These are phyloP conservation scores for Trifolium repens DNA, from an alignment of 306 rosid species.

Conservation along the genomic window DNA sequence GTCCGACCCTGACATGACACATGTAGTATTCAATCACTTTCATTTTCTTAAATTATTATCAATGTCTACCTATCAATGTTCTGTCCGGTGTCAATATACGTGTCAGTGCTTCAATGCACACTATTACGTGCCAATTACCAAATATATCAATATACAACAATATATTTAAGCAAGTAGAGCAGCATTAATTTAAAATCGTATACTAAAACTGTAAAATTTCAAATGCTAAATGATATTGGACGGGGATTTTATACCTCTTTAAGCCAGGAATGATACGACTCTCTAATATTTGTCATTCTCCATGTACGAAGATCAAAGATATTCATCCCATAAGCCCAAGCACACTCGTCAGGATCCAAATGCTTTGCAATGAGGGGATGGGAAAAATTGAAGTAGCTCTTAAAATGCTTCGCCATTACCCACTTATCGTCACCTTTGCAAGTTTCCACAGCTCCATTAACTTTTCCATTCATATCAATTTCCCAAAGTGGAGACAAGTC, in stretches of 20 bases:
- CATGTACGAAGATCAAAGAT: slow-evolving; percentile 83
- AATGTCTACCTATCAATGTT: not conserved
- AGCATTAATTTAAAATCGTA: slow-evolving; percentile 12
- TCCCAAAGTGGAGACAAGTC: slow-evolving; percentile 95
- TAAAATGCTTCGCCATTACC: slow-evolving; percentile 95
- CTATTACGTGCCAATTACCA: not conserved
- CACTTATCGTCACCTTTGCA: slow-evolving; percentile 95
- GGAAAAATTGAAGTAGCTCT: slow-evolving; percentile 94
- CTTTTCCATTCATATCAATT: slow-evolving; percentile 86
- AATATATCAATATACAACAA: not conserved
- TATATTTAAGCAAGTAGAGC: slow-evolving; percentile 2
- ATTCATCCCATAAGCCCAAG: slow-evolving; percentile 99
- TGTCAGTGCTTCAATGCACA: not conserved
- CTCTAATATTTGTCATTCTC: slow-evolving; percentile 81
- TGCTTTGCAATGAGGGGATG: slow-evolving; percentile 73
- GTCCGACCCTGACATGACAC: not conserved
- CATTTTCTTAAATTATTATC: not conserved
- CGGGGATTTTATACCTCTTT: slow-evolving; percentile 72
- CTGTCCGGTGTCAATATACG: not conserved
- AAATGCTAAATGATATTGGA: slow-evolving; percentile 9
- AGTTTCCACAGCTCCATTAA: slow-evolving; percentile 97
- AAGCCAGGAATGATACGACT: slow-evolving; percentile 90
- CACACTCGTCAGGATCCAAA: slow-evolving; percentile 95
- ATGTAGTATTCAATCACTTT: not conserved
- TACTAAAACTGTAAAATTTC: not conserved